phyloP scores from a whole-genome alignment of 768 basidiomycete species.

The Hemileccinum rubropunctum region DNA sequence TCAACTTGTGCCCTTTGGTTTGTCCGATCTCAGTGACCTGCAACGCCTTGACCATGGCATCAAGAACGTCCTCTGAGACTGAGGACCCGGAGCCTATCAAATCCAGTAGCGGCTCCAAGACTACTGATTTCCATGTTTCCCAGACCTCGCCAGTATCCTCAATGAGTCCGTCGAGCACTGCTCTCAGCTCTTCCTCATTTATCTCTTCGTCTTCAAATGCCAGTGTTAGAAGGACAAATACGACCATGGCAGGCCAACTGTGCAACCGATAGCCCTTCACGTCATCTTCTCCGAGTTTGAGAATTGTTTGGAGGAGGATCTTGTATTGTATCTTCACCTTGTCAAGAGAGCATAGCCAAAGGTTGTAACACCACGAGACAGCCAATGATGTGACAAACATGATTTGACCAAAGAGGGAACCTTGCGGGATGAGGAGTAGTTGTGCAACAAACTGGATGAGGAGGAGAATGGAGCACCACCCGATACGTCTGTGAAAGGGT shows the following conservation, averaged over 20 bases:
- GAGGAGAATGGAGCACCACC: constrained; percentile 26
- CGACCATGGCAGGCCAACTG: constrained; percentile 12
- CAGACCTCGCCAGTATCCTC: constrained; percentile 3
- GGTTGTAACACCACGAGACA: constrained; percentile 32
- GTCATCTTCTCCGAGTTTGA: background rate
- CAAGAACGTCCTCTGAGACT: too few species aligned
- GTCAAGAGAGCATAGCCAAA: constrained; percentile 33
- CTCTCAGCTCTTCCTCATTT: background rate
- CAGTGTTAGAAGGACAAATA: constrained; percentile 9
- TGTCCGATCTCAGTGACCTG: background rate
- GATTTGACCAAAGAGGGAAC: constrained; percentile 9
- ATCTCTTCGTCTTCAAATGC: constrained; percentile 3
- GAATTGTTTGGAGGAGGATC: background rate
- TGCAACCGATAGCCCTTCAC: background rate
- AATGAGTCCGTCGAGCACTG: constrained; percentile 1
- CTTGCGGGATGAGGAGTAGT: constrained; percentile 18
- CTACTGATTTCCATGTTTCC: background rate
- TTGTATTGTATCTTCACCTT: constrained; percentile 13
- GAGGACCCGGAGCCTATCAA: background rate
- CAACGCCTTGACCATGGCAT: background rate
- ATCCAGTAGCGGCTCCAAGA: background rate
- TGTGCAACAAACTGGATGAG: constrained; percentile 30
- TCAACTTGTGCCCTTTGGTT: background rate
- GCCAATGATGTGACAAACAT: constrained; percentile 18
- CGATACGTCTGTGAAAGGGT: constrained; percentile 12